Conservation (phyloP, 352 stramenopile species). For the Aphanomyces invadans region DNA sequence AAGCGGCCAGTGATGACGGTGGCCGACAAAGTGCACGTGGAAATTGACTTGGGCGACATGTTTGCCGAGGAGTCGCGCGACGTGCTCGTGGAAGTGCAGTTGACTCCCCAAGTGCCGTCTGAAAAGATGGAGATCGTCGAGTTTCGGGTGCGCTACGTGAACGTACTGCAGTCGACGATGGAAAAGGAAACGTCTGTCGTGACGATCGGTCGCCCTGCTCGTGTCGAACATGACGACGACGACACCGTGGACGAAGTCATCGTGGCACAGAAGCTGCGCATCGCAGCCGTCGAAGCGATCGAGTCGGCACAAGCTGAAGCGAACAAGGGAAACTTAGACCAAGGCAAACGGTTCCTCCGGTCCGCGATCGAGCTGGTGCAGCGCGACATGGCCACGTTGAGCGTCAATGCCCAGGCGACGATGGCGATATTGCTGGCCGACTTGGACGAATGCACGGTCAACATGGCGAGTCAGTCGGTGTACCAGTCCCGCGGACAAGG, state of each 20-base stretch:
- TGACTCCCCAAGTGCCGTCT: not conserved
- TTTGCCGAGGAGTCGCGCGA: conserved; percentile 27
- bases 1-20: not conserved
- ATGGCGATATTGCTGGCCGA: not conserved
- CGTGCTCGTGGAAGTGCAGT: conserved; percentile 24
- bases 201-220: not conserved
- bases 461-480: not conserved
- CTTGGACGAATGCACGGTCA: not conserved
- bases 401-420: not conserved
- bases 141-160: conserved; percentile 9
- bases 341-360: not conserved
- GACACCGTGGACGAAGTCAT: not conserved
- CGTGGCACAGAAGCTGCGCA: not conserved
- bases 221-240: conserved; percentile 5
- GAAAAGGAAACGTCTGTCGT: not conserved
- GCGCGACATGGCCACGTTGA: not conserved
- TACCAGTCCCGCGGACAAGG: not conserved
- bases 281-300: conserved; percentile 7
- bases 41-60: conserved; percentile 27
- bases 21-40: not conserved
- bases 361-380: not conserved
- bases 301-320: not conserved
- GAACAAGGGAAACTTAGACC: not conserved
- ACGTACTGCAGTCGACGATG: not conserved
- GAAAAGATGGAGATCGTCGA: conserved; percentile 2